Base-by-base conservation (phyloP, 176 grass and related monocot species). In the Aegilops longissima region DNA sequence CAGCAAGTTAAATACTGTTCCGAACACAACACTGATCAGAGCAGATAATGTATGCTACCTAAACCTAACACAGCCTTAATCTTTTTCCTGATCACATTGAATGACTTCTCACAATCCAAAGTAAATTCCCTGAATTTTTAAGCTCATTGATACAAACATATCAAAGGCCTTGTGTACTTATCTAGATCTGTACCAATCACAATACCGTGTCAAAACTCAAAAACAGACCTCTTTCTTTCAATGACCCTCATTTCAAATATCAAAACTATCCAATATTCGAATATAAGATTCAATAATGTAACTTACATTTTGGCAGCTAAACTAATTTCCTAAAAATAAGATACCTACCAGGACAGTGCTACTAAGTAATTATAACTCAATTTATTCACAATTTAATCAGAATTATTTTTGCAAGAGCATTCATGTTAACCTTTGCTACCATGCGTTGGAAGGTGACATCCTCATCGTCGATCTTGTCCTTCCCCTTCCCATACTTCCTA, bases 401-500 rank as follows among this genome's bases (percentile, higher is more conserved):
- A 31, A 31, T 31, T 31, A 31, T 31, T 31, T 31, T 31, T 31
- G 30, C 30, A 31, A 31, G 30, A 31, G 30, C 30, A 31, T 31
- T 31, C 30, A 2, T 2, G 30, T 31, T 31, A 31, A 31, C 30
- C 30, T 31, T 31, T 31, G 30, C 30, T 31, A 31, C 30, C 30
- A 31, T 31, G 30, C 30, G 30, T 2, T 31, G 30, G 30, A 31
- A 31, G 30, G 30, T 31, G 30, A 31, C 30, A 31, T 31, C 30
- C 30, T 31, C 30, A 31, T 31, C 30, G 30, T 31, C 30, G 30
- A 31, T 31, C 30, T 31, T 31, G 30, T 31, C 30, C 30, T 31
- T 31, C 30, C 30, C 30, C 30, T 31, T 31, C 30, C 30, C 30
- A 31, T 31, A 91, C 86, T 95, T 98, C 80, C 92, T 93, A 85